Base-by-base conservation (phyloP, 2,329 filamentous ascomycete species). In the Grosmannia huntii region DNA sequence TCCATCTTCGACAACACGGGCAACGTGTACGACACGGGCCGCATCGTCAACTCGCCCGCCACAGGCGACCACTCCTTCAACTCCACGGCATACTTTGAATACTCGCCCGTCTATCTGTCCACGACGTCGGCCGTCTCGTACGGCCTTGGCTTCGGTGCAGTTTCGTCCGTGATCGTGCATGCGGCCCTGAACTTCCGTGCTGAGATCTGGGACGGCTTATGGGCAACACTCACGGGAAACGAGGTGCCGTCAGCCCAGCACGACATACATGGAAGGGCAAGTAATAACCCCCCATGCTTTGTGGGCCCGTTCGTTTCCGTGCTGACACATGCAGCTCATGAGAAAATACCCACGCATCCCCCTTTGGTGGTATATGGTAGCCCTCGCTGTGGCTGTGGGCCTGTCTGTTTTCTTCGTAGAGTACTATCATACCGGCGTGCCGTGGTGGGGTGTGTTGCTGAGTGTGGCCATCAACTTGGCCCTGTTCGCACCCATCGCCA, bases 1-100 rank as follows among this genome's bases (percentile, higher is more conserved):
- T 75, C 79, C 60, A 81, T 78, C 1, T 86, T 80, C 65, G 84
- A 86, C 69, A 86, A 86, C 64, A 83, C 75, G 0, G 83, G 81
- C 21, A 66, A 70, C 1, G 62, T 71, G 10, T 86, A 87, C 70
- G 77, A 86, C 60, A 80, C 83, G 4, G 73, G 73, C 3, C 74
- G 73, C 14, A 16, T 53, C 28, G 83, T 86, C 53, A 72, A 86
- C 31, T 77, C 77, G 55, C 63, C 23, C 14, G 48, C 23, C 23
- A 9, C n/a, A 11, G 48, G 46, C 21, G 21, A 49, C 21, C 70
- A 75, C 58, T 73, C 77, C 10, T 78, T 87, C 60, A 78, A 86
- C 66, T 75, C 78, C 64, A 76, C 74, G 4, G 79, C 78, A 9
- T 87, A 87, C 67, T 72, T 77, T 61, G 72, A 73, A 19, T 86